Evolutionary conservation across 2,329 filamentous ascomycete species (phyloP).

Genomic region (Nigrospora sphaerica): DNA sequence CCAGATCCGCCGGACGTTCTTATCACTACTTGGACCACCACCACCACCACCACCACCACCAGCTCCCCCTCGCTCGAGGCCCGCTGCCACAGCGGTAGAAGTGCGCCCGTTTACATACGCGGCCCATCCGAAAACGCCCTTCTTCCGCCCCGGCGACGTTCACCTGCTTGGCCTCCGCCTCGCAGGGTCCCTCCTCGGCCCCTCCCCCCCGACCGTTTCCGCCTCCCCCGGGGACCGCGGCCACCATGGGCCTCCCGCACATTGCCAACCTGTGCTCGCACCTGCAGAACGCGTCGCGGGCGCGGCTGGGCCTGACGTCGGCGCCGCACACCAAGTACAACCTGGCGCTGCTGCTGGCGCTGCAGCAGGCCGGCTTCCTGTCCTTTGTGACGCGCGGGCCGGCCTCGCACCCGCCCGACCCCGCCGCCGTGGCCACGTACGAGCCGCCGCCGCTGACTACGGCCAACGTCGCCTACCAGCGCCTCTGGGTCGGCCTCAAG

Average conservation of each 20-base stretch:
- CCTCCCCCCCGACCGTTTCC: too few species aligned
- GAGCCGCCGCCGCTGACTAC: conserved; percentile 54
- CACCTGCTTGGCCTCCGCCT: too few species aligned
- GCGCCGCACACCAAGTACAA: conserved; percentile 76
- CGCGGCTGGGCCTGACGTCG: conserved; percentile 78
- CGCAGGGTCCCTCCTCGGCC: too few species aligned
- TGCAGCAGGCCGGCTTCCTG: conserved; percentile 79
- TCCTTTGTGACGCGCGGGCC: conserved; percentile 66
- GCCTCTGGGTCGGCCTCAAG: conserved; percentile 85
- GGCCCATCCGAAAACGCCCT: too few species aligned
- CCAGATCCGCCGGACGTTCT: too few species aligned
- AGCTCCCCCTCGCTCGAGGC: too few species aligned
- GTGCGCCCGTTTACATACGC: too few species aligned
- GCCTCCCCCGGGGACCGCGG: not conserved
- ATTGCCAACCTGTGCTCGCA: conserved; percentile 81
- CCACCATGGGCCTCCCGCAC: conserved; percentile 63
- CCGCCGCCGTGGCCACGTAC: conserved; percentile 33
- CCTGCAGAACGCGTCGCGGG: conserved; percentile 80
- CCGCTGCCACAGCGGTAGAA: too few species aligned
- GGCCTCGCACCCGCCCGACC: conserved; percentile 48
- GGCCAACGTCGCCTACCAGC: conserved; percentile 64
- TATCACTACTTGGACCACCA: too few species aligned
- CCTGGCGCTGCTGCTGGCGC: conserved; percentile 64
- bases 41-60: too few species aligned
- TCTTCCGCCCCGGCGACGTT: too few species aligned